Base-by-base conservation (phyloP, 371 early-diverging fungal species). In the Conidiobolus incongruus region DNA sequence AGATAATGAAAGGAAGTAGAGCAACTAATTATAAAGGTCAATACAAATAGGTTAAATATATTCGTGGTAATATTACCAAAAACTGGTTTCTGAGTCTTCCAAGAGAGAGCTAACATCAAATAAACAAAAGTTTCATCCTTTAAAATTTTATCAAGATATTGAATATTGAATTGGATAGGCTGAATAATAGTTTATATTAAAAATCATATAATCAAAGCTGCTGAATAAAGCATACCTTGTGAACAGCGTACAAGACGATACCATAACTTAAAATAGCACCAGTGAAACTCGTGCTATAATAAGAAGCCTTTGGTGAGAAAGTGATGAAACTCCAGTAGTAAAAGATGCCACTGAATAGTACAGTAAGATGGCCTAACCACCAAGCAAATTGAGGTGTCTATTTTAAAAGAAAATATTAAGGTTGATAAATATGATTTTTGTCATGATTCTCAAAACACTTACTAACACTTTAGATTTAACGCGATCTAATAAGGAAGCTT, bases 301-400 rank as follows among this genome's bases (percentile, higher is more conserved):
- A 17, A 17, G 23, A 23, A 19, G 38, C 13, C 3, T 8, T 8
- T 26, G 26, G 8, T 26, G 26, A 26, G 12, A 38, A 38, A 17
- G 13, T 13, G 23, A 38, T 8, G 6, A 38, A 22, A 5, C 8
- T 38, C 21, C 13, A 11, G 12, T 11, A 38, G 19, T 38, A 38
- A 20, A 17, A 8, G 13, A 38, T 12, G 12, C 21, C 23, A 20
- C 21, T 20, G 22, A 38, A 38, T 13, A 38, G 20, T 13, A 38
- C 38, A 17, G 38, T 23, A 13, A 17, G 4, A 38, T 38, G 38
- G 7, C 38, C 38, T 20, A 38, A 22, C 38, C 38, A 38, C 38
- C 38, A 38, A 19, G 22, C 17, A 23, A 38, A 38, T 38, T 38
- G 38, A 4, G 38, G 38, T 19, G 38, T 20, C 38, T 38, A 38